Percentiles rank a stretch among this genome's conserved stretches.
Evolutionary conservation across 73 alveolate genomes (phyloP).

Genomic region (Paramecium caudatum): DNA sequence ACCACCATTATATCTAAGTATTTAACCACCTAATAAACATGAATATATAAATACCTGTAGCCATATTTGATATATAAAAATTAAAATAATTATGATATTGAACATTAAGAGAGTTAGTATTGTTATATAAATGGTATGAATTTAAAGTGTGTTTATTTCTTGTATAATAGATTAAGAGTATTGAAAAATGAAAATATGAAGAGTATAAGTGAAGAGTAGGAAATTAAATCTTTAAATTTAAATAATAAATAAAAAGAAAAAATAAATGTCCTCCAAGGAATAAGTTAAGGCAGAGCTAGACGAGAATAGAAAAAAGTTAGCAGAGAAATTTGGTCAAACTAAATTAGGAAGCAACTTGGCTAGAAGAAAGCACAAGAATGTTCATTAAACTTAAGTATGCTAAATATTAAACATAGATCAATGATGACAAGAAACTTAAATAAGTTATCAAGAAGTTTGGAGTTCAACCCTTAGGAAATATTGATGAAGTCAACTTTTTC

Average conservation of each 20-base stretch:
- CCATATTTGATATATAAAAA: constrained; percentile 41
- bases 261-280: constrained; percentile 44
- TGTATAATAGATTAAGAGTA: too few species aligned
- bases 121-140: not conserved
- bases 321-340: constrained; percentile 70
- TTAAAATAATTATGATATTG: constrained; percentile 5
- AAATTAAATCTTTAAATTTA: constrained; percentile 48
- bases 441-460: constrained; percentile 89
- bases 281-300: constrained; percentile 39
- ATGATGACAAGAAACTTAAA: constrained; percentile 94
- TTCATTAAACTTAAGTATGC: constrained; percentile 23
- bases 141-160: too few species aligned
- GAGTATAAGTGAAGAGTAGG: constrained; percentile 26
- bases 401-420: constrained; percentile 72
- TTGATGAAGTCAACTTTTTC: constrained; percentile 94
- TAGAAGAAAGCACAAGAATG: constrained; percentile 65
- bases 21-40: constrained; percentile 7
- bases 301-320: constrained; percentile 65
- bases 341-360: constrained; percentile 63
- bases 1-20: constrained; percentile 69
- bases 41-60: constrained; percentile 40
- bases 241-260: too few species aligned
- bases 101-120: constrained; percentile 5
- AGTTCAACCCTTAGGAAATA: constrained; percentile 89
- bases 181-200: too few species aligned